Percentiles rank a stretch among this genome's conserved stretches.
Evolutionary conservation across 2,329 filamentous ascomycete genomes (phyloP).

Genomic region (Coleophoma crateriformis): DNA sequence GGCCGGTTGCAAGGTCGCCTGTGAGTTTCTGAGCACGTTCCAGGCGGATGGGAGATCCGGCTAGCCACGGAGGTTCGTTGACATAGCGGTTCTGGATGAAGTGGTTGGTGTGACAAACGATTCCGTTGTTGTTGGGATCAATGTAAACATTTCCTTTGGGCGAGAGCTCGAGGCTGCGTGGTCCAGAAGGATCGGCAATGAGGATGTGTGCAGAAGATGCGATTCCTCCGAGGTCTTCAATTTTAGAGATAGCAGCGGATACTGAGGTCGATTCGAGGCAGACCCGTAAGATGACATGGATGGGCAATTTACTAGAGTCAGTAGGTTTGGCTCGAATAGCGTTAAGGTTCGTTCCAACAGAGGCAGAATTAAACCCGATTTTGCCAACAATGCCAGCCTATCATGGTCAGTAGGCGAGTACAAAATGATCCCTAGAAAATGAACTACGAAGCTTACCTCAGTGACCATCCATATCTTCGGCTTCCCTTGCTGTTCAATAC

Average conservation of each 20-base stretch:
- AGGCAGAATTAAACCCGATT: slow-evolving; percentile 48
- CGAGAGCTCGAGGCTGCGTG: slow-evolving; percentile 40
- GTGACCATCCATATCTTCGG: slow-evolving; percentile 15
- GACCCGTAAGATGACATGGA: slow-evolving; percentile 48
- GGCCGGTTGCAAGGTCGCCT: slow-evolving; percentile 15
- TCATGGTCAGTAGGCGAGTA: not conserved
- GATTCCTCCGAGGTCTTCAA: slow-evolving; percentile 44
- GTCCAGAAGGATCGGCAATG: slow-evolving; percentile 35
- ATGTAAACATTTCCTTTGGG: slow-evolving; percentile 21
- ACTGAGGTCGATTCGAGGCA: slow-evolving; percentile 40
- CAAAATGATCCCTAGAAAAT: not conserved
- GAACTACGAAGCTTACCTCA: slow-evolving; percentile 17
- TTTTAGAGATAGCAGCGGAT: slow-evolving; percentile 35
- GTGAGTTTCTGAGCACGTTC: slow-evolving; percentile 21
- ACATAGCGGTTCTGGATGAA: slow-evolving; percentile 24
- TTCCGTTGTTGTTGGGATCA: slow-evolving; percentile 8
- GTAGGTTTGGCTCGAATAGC: slow-evolving; percentile 47
- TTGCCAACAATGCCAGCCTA: slow-evolving; percentile 28
- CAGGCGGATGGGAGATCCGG: slow-evolving; percentile 27
- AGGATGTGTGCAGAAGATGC: slow-evolving; percentile 48
- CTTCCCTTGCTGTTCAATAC: slow-evolving; percentile 7
- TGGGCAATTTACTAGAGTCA: slow-evolving; percentile 39
- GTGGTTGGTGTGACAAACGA: slow-evolving; percentile 26
- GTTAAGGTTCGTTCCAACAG: slow-evolving; percentile 50
- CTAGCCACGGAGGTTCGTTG: slow-evolving; percentile 26